phyloP scores from a whole-genome alignment of 2,329 filamentous ascomycete species.

The Aureobasidium pullulans region DNA sequence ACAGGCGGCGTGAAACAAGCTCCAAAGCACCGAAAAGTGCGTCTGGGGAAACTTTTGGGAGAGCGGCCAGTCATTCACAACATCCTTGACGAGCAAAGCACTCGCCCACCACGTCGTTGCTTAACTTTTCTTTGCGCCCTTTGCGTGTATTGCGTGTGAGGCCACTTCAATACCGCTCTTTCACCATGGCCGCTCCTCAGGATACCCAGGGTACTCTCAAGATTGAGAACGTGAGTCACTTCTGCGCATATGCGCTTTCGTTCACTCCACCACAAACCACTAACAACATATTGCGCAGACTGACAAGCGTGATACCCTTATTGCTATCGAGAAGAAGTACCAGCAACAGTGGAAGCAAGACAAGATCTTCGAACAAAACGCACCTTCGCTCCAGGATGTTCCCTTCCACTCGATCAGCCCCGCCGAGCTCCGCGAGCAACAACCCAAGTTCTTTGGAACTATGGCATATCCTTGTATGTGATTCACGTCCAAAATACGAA shows the following conservation, averaged over 20 bases:
- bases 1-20: background rate
- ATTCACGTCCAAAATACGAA: too few relatives aligned
- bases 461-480: conserved; percentile 70
- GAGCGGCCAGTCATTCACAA: background rate
- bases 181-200: conserved; percentile 44
- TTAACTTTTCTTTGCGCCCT: conserved; percentile 15
- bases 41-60: conserved; percentile 11
- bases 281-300: conserved; percentile 46
- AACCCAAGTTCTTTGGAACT: conserved; percentile 86
- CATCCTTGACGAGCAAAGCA: background rate
- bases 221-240: conserved; percentile 49
- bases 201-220: conserved; percentile 56
- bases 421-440: conserved; percentile 66
- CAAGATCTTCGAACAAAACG: conserved; percentile 76
- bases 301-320: conserved; percentile 77
- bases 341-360: conserved; percentile 75
- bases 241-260: too few relatives aligned
- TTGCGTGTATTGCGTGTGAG: conserved; percentile 27
- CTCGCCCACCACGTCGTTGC: conserved; percentile 13
- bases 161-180: conserved; percentile 16
- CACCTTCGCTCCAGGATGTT: conserved; percentile 70
- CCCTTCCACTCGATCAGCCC: conserved; percentile 67
- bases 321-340: conserved; percentile 84
- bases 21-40: background rate
- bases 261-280: background rate